Base-by-base conservation (phyloP, 108 stramenopile species). In the Mayamaea pseudoterrestris region DNA sequence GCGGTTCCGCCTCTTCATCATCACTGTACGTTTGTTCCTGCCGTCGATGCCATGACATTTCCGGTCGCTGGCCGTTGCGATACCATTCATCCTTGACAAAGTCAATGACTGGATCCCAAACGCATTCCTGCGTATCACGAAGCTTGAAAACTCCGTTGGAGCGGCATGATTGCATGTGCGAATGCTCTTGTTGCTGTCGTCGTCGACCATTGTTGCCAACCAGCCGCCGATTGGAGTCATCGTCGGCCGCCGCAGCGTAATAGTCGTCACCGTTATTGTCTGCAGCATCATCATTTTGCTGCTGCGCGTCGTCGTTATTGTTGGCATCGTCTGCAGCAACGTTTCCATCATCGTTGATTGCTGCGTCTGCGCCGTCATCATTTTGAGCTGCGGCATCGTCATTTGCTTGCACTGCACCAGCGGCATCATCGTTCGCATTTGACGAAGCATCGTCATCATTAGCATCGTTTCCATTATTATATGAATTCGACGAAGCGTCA, bases 131-230 rank as follows among this genome's bases (percentile, higher is more conserved):
- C 42, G 55, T 60, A 58, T 82, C 80, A 17, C 85, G 69, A 31
- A 87, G 32, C 60, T 82, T 82, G 73, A 76, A 77, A 11, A 87
- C 67, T 5, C 84, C 84, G 51, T 55, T 58, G 24, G 71, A 51
- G n/a, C 52, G 47, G 65, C 77, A 73, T 44, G 26, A 49, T 23
- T 35, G 30, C 1, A 8, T n/a, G n/a, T n/a, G n/a, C n/a, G n/a
- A n/a, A n/a, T n/a, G n/a, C n/a, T n/a, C n/a, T n/a, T n/a, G n/a
- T n/a, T n/a, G n/a, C n/a, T n/a, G n/a, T n/a, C n/a, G n/a, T n/a
- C 3, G 3, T 39, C 8, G 37, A 18, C 37, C 3, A 18, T 39
- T 39, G 37, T 8, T 39, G 8, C 5, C 0, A 27, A 3, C 36
- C 2, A 30, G 24, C 18, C 36, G 50, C 27, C 44, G 35, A 16